phyloP scores from a whole-genome alignment of 805 yeast genomes.

The Kurtzmaniella fragi region DNA sequence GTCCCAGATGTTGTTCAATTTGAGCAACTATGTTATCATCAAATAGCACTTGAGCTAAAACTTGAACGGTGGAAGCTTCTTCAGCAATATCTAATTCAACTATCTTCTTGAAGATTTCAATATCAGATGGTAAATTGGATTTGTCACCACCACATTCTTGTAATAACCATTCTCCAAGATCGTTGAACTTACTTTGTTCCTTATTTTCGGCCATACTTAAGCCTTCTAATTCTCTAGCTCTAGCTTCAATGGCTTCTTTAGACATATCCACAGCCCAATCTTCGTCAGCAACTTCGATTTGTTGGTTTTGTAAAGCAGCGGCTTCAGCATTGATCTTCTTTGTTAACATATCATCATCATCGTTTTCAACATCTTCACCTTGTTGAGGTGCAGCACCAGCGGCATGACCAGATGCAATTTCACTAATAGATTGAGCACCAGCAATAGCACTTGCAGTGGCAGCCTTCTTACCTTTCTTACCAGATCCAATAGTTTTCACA shows the following conservation, averaged over 20 bases:
- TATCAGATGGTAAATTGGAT: constrained; percentile 67
- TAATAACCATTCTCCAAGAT: constrained; percentile 87
- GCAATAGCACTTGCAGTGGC: constrained; percentile 91
- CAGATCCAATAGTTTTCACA: constrained; percentile 75
- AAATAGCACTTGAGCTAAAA: constrained; percentile 85
- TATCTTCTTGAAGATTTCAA: constrained; percentile 89
- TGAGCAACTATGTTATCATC: constrained; percentile 71
- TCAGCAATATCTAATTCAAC: constrained; percentile 67
- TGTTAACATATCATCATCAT: constrained; percentile 71
- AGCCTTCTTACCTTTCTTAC: constrained; percentile 64
- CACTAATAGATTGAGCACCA: constrained; percentile 77
- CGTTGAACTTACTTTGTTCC: constrained; percentile 52
- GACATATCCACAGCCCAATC: constrained; percentile 98
- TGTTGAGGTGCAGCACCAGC: constrained; percentile 18
- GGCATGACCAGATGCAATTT: constrained; percentile 56
- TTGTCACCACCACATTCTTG: constrained; percentile 46
- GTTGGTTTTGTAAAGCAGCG: constrained; percentile 46
- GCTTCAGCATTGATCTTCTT: constrained; percentile 83
- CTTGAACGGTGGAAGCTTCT: constrained; percentile 78
- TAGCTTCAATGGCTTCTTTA: constrained; percentile 89
- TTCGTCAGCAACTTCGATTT: constrained; percentile 70
- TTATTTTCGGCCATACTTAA: constrained; percentile 38
- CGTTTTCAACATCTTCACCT: constrained; percentile 39
- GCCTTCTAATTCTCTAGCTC: constrained; percentile 84
- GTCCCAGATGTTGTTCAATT: constrained; percentile 72